These are phyloP conservation scores for Talaromyces sp. DNA, from an alignment of 2,329 filamentous ascomycete genomes.

Conservation along the genomic window DNA sequence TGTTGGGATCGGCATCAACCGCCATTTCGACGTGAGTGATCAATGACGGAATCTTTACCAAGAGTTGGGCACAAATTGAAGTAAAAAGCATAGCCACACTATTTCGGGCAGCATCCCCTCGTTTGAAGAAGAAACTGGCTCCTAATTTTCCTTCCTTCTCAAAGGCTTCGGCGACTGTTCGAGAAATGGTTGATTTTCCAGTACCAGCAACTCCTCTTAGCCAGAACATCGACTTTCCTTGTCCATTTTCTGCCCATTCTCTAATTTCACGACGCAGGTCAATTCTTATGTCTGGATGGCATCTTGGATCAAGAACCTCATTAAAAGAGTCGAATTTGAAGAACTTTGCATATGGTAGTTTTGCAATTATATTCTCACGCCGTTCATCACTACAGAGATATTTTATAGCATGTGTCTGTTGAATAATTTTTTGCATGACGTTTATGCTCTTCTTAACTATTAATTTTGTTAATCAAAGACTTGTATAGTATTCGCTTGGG, in stretches of 20 bases:
- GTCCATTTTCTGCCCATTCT: slow-evolving; percentile 16
- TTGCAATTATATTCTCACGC: slow-evolving; percentile 1
- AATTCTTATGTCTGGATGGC: slow-evolving; percentile 9
- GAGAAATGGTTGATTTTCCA: slow-evolving; percentile 5
- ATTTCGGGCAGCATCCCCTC: slow-evolving; percentile 34
- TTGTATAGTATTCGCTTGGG: neutral
- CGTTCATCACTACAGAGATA: neutral
- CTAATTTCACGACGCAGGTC: slow-evolving; percentile 19
- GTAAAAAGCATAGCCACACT: slow-evolving; percentile 34
- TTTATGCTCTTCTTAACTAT: neutral
- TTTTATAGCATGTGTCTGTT: neutral
- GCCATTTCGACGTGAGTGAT: slow-evolving; percentile 15
- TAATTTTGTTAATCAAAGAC: neutral
- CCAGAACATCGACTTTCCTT: slow-evolving; percentile 22
- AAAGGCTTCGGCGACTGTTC: neutral
- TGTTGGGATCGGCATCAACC: slow-evolving; percentile 17
- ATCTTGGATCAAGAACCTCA: slow-evolving; percentile 11
- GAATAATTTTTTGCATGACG: neutral
- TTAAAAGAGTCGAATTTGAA: slow-evolving; percentile 1
- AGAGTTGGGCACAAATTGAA: slow-evolving; percentile 29
- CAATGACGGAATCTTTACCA: slow-evolving; percentile 23
- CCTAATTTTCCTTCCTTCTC: neutral
- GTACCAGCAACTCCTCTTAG: slow-evolving; percentile 17
- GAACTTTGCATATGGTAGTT: neutral
- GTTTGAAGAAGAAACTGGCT: slow-evolving; percentile 10